phyloP scores from a whole-genome alignment of 805 yeast genomes.

The Candida alai region DNA sequence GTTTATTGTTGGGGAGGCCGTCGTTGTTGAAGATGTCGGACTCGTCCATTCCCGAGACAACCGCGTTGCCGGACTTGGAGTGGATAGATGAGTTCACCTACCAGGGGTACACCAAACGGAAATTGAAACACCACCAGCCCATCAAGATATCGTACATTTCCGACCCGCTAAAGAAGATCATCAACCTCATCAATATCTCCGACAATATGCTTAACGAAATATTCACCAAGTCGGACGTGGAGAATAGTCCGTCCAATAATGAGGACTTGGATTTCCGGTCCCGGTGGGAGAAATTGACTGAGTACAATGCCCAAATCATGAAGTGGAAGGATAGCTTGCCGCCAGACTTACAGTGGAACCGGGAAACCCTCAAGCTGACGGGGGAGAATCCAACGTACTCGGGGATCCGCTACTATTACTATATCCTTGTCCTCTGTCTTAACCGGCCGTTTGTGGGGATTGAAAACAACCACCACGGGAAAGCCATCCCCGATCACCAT shows the following conservation, averaged over 20 bases:
- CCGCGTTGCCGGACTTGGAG: constrained; percentile 55
- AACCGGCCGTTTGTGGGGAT: constrained; percentile 57
- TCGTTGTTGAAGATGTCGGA: constrained; percentile 51
- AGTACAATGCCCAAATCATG: constrained; percentile 48
- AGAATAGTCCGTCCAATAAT: constrained; percentile 20
- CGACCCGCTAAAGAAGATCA: constrained; percentile 40
- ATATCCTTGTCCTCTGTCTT: constrained; percentile 53
- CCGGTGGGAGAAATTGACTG: constrained; percentile 32
- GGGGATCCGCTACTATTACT: constrained; percentile 54
- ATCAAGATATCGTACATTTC: constrained; percentile 32
- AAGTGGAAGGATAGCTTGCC: constrained; percentile 53
- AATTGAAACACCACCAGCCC: constrained; percentile 12
- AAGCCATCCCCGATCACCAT: constrained; percentile 10
- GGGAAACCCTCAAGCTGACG: constrained; percentile 31
- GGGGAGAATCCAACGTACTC: constrained; percentile 54
- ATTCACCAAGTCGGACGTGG: constrained; percentile 36
- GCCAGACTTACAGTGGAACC: constrained; percentile 46
- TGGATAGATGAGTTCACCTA: constrained; percentile 60
- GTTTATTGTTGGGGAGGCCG: constrained; percentile 57
- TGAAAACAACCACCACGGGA: constrained; percentile 12
- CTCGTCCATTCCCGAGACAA: constrained; percentile 58
- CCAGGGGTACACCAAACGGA: constrained; percentile 14
- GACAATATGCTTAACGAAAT: constrained; percentile 45
- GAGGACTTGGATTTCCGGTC: constrained; percentile 43
- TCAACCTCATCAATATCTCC: constrained; percentile 40